A percentile compares a stretch with the other conserved stretches of the same genome.
phyloP scores from a whole-genome alignment of 345 rosid species.

The Corchorus olitorius region DNA sequence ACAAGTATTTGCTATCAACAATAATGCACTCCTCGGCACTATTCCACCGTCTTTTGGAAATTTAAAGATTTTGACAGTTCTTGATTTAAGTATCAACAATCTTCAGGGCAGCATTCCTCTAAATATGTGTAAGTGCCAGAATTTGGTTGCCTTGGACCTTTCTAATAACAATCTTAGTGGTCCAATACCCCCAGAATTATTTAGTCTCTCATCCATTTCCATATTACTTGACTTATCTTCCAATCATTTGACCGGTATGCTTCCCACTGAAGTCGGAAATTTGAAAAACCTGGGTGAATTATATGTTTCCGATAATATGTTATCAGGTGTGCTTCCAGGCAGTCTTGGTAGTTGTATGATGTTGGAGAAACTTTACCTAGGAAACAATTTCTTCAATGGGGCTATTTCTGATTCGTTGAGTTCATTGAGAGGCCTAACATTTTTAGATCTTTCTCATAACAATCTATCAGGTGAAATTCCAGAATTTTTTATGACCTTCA shows the following conservation, averaged over 20 bases:
- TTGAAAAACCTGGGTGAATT: neutral
- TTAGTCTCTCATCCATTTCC: neutral
- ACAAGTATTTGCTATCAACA: fast-evolving
- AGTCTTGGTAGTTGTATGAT: slow-evolving; percentile 28
- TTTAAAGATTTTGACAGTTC: neutral
- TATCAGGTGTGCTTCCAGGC: slow-evolving; percentile 22
- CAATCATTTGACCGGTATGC: slow-evolving; percentile 8
- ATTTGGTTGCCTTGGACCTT: neutral
- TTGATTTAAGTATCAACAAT: neutral
- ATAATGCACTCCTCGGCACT: slow-evolving; percentile 12
- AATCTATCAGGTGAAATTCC: slow-evolving; percentile 35
- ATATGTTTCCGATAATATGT: neutral
- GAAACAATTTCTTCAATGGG: slow-evolving; percentile 27
- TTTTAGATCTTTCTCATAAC: slow-evolving; percentile 40
- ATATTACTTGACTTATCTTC: neutral
- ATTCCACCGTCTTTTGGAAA: slow-evolving; percentile 25
- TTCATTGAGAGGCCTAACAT: slow-evolving; percentile 28
- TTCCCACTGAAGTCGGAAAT: neutral
- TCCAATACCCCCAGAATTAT: slow-evolving; percentile 2
- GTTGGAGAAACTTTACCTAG: slow-evolving; percentile 16
- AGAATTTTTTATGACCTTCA: neutral
- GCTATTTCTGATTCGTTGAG: slow-evolving; percentile 33
- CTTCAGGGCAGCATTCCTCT: slow-evolving; percentile 14
- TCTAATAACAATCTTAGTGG: neutral
- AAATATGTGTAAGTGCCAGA: neutral